phyloP scores from a whole-genome alignment of 352 stramenopile species.

The Pythium aristosporum region DNA sequence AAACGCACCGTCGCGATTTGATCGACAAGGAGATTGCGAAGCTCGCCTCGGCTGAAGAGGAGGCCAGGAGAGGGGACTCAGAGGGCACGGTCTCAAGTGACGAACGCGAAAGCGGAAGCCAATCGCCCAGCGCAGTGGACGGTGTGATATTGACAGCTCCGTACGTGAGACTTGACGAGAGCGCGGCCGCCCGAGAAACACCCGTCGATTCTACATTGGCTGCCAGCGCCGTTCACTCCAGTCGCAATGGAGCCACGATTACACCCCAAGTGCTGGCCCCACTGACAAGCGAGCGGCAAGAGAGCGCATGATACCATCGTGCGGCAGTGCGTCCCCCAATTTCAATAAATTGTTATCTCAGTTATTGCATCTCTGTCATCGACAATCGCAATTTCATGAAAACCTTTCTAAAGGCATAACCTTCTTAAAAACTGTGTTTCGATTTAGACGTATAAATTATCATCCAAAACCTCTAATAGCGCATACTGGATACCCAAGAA shows the following conservation, averaged over 20 bases:
- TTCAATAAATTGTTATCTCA: too few species aligned
- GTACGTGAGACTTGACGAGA: neutral
- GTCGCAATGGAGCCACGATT: neutral
- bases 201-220: neutral
- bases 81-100: neutral
- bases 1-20: slow-evolving; percentile 14
- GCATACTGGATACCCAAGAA: too few species aligned
- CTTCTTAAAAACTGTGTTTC: too few species aligned
- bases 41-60: neutral
- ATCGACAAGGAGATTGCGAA: slow-evolving; percentile 2
- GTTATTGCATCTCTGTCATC: too few species aligned
- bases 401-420: too few species aligned
- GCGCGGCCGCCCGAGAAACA: too few species aligned
- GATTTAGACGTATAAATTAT: too few species aligned
- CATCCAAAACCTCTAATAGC: too few species aligned
- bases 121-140: neutral
- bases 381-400: too few species aligned
- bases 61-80: neutral
- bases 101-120: neutral
- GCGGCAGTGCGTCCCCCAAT: too few species aligned
- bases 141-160: neutral
- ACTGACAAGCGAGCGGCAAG: neutral
- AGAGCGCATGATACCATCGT: neutral
- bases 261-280: neutral
- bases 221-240: neutral